Evolutionary conservation across 2,329 filamentous ascomycete species (phyloP).

Genomic region (Cytospora piceae): DNA sequence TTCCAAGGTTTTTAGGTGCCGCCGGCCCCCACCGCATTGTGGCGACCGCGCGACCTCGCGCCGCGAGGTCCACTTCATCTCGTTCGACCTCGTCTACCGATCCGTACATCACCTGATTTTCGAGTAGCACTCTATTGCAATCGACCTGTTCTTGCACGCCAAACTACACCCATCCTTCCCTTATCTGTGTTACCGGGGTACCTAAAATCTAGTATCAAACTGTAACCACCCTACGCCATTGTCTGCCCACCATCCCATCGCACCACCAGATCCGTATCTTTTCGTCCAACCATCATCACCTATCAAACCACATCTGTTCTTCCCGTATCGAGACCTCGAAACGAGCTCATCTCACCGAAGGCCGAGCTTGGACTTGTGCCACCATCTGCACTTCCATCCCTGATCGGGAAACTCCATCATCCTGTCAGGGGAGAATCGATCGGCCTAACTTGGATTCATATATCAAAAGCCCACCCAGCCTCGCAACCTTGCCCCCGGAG

Average conservation of each 20-base stretch:
- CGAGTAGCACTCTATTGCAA: constrained; percentile 8
- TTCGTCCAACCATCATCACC: constrained; percentile 10
- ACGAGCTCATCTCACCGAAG: constrained; percentile 9
- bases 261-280: constrained; percentile 26
- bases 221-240: constrained; percentile 41
- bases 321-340: constrained; percentile 2
- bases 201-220: constrained; percentile 37
- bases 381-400: constrained; percentile 8
- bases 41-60: constrained; percentile 24
- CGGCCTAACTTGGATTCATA: constrained; percentile 11
- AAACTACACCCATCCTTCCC: too few species aligned
- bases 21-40: neutral
- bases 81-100: constrained; percentile 19
- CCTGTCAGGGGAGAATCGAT: neutral
- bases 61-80: constrained; percentile 26
- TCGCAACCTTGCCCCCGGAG: constrained; percentile 28
- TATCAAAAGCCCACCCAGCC: constrained; percentile 9
- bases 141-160: neutral
- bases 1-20: neutral
- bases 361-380: constrained; percentile 19
- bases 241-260: constrained; percentile 29
- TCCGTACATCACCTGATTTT: constrained; percentile 14
- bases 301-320: constrained; percentile 7
- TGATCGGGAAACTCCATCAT: constrained; percentile 12
- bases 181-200: constrained; percentile 10